Base-by-base conservation (phyloP, 192 early-diverging fungal genomes). In the Coemansia sp. region DNA sequence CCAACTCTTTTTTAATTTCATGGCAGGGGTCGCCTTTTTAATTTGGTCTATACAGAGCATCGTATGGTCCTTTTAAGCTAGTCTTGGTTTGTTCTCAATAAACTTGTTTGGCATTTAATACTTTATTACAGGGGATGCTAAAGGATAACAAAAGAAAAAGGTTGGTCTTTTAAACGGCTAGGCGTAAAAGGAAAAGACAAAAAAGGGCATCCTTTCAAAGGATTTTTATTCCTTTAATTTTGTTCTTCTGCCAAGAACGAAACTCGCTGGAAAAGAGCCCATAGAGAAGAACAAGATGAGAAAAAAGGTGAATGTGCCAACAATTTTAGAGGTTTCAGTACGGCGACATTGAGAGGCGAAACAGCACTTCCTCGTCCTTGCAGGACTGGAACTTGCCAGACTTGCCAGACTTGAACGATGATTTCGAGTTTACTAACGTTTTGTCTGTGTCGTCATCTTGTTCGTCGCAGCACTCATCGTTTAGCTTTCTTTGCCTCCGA, bases 311-410 rank as follows among this genome's bases (percentile, higher is more conserved):
- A n/a, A 45, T n/a, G 11, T 3, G 41, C 9, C 3, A 3, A 4
- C 11, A 45, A 45, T 45, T 45, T 45, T 45, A n/a, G 15, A 45
- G 9, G 41, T 1, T 45, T 56, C 14, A 56, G 32, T 56, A 35
- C 3, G 54, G 54, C 3, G 54, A 56, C 54, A 56, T 56, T 15
- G 54, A 56, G 7, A 56, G 32, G 14, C 54, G 54, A 17, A 56
- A 56, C n/a, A 56, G 24, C 7, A 56, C 54, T 17, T 56, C 54
- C 5, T 56, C 54, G 5, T 56, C 54, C 24, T 29, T 8, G 24
- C 14, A 1, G 3, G 2, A 17, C 27, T 3, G 29, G 15, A 4
- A 14, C 54, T 56, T 32, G 4, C 7, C 14, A 23, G 53, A 11
- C 53, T 55, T 29, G 3, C 5, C 12, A 24, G 54, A 37, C 54